Evolutionary conservation across 2,329 filamentous ascomycete genomes (phyloP).

Genomic region (Aureobasidium sp.): DNA sequence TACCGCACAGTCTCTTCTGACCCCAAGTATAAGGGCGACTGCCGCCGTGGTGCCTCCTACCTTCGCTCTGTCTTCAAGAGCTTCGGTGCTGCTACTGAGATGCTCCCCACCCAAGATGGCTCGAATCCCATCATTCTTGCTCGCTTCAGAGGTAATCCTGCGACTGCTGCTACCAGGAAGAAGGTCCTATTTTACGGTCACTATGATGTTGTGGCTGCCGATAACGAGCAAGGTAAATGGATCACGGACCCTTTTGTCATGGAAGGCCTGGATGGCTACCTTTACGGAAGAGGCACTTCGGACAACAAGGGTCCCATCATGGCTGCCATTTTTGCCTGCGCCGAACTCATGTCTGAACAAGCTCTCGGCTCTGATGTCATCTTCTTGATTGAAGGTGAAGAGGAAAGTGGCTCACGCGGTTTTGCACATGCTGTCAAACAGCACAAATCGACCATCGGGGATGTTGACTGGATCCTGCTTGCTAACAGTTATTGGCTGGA

Average conservation of each 20-base stretch:
- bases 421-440: slow-evolving; percentile 76
- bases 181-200: slow-evolving; percentile 95
- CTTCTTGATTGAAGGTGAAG: slow-evolving; percentile 93
- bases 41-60: slow-evolving; percentile 84
- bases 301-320: slow-evolving; percentile 97
- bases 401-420: slow-evolving; percentile 87
- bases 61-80: slow-evolving; percentile 86
- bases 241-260: slow-evolving; percentile 81
- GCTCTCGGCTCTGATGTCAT: slow-evolving; percentile 78
- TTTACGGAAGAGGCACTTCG: slow-evolving; percentile 92
- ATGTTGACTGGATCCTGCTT: slow-evolving; percentile 87
- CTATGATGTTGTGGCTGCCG: slow-evolving; percentile 92
- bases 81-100: slow-evolving; percentile 79
- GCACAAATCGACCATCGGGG: slow-evolving; percentile 77
- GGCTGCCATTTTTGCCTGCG: slow-evolving; percentile 87
- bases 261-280: slow-evolving; percentile 79
- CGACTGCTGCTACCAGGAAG: slow-evolving; percentile 61
- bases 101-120: slow-evolving; percentile 71
- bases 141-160: slow-evolving; percentile 70
- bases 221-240: slow-evolving; percentile 78
- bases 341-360: slow-evolving; percentile 80
- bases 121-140: slow-evolving; percentile 93
- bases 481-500: slow-evolving; percentile 99
- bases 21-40: slow-evolving; percentile 81
- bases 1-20: slow-evolving; percentile 89